Evolutionary conservation across 768 basidiomycete species (phyloP).

Genomic region (Pisolithus orientalis): DNA sequence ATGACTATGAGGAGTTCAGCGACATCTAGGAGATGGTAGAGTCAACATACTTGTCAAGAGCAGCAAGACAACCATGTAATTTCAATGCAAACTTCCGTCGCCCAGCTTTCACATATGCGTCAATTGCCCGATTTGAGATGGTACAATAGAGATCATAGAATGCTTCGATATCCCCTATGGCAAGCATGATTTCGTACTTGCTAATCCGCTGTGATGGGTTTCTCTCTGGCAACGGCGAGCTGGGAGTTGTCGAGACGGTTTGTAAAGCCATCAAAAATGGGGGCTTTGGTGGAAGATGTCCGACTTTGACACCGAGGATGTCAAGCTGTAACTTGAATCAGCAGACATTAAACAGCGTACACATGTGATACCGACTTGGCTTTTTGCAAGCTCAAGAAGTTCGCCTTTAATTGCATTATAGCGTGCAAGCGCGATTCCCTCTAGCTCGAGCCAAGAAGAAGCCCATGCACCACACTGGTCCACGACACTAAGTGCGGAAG

Average conservation of each 20-base stretch:
- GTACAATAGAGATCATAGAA: conserved; percentile 78
- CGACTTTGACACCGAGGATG: conserved; percentile 66
- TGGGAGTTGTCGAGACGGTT: conserved; percentile 2
- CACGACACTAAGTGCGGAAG: conserved; percentile 77
- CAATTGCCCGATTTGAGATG: conserved; percentile 76
- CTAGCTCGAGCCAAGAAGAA: conserved; percentile 35
- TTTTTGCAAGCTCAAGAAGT: conserved; percentile 79
- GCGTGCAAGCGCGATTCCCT: conserved; percentile 39
- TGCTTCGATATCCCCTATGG: conserved; percentile 44
- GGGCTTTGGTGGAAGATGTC: conserved; percentile 62
- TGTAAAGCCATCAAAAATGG: conserved; percentile 63
- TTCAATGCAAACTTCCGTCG: conserved; percentile 82
- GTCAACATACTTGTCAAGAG: conserved; percentile 76
- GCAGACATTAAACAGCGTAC: not conserved
- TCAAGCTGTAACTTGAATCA: conserved; percentile 55
- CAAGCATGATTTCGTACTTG: conserved; percentile 53
- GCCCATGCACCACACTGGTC: conserved; percentile 77
- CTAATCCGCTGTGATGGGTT: conserved; percentile 38
- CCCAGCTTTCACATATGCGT: conserved; percentile 76
- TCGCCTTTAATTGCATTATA: conserved; percentile 84
- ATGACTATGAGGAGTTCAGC: conserved; percentile 40
- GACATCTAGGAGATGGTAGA: conserved; percentile 1
- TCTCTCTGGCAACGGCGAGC: conserved; percentile 16
- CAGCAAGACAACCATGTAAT: conserved; percentile 80
- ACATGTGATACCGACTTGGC: conserved; percentile 53